Conservation (phyloP, 257 asterid species). For the Forsythia viridissima region DNA sequence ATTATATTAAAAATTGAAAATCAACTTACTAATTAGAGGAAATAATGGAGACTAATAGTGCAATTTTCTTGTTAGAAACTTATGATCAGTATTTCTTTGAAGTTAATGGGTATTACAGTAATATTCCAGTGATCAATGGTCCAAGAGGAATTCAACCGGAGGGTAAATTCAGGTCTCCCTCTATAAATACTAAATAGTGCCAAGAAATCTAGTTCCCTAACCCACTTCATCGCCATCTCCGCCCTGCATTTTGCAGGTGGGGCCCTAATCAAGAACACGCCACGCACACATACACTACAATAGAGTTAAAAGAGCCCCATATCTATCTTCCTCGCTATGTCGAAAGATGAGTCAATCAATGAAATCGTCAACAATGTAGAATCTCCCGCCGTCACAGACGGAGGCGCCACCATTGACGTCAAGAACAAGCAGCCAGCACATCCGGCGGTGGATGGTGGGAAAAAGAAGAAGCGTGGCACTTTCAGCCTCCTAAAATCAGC, state of each 20-base stretch:
- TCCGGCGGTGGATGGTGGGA: constrained; percentile 16
- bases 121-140: not conserved
- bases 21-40: too few relatives aligned
- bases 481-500: constrained; percentile 63
- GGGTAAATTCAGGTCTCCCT: not conserved
- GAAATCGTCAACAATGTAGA: not conserved
- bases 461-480: constrained; percentile 39
- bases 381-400: not conserved
- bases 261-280: constrained; percentile 14
- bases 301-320: constrained; percentile 8
- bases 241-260: constrained; percentile 78
- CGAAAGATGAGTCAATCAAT: constrained; percentile 14
- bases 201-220: not conserved
- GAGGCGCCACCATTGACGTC: not conserved
- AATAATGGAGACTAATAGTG: too few relatives aligned
- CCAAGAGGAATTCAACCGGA: not conserved
- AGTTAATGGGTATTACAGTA: not conserved
- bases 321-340: constrained; percentile 4
- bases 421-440: not conserved
- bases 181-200: not conserved
- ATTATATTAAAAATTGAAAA: too few relatives aligned
- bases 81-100: too few relatives aligned
- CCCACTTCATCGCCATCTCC: constrained; percentile 29
- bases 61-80: too few relatives aligned
- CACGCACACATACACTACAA: constrained; percentile 1